Evolutionary conservation across 1,284 basidiomycete genomes (phyloP).

Genomic region (Trichosporon asahii): DNA sequence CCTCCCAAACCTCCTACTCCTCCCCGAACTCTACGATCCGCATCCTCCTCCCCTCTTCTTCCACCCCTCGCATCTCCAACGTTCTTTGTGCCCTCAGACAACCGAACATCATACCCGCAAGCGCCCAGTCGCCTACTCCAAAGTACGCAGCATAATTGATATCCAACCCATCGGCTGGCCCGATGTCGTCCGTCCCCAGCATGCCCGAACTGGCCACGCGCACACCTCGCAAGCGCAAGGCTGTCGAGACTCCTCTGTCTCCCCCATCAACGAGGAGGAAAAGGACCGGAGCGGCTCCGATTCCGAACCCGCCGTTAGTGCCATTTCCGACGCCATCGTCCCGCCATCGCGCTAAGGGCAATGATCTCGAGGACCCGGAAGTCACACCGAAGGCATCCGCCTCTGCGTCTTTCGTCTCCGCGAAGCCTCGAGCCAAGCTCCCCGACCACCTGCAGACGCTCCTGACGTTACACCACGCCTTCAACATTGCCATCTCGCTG

Average conservation of each 20-base stretch:
- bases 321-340: constrained; percentile 16
- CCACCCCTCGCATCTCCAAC: background rate
- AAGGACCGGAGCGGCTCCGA: background rate
- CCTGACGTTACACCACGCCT: constrained; percentile 45
- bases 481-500: constrained; percentile 49
- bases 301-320: constrained; percentile 8
- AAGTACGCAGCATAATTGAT: background rate
- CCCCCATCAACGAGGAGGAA: constrained; percentile 1
- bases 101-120: background rate
- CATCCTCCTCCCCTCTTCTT: background rate
- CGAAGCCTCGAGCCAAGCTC: constrained; percentile 19
- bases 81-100: background rate
- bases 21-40: background rate
- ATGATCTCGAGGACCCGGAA: constrained; percentile 1
- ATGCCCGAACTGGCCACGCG: constrained; percentile 14
- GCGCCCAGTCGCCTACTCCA: background rate
- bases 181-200: background rate
- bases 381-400: background rate
- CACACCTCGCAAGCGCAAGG: constrained; percentile 14
- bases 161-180: constrained; percentile 7
- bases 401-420: no score
- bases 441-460: constrained; percentile 48
- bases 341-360: background rate
- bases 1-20: background rate
- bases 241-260: background rate